These are phyloP conservation scores for Ananas comosus DNA, from an alignment of 176 grass and related monocot genomes.

Conservation along the genomic window DNA sequence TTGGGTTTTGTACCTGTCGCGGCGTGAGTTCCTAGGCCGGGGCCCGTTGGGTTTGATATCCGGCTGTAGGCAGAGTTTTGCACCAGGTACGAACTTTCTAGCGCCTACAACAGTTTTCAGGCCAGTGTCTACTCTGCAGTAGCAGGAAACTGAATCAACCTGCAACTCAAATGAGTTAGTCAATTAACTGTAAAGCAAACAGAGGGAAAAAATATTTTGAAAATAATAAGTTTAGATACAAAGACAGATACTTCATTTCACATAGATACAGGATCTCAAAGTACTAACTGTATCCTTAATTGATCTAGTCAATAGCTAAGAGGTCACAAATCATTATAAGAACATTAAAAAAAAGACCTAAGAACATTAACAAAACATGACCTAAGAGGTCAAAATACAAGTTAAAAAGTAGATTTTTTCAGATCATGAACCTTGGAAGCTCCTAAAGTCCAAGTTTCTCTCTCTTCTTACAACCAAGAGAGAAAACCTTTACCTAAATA, in stretches of 20 bases:
- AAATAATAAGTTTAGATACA: background rate
- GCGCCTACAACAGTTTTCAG: slow-evolving; percentile 81
- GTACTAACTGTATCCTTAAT: background rate
- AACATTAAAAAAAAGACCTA: no score
- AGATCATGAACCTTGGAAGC: no score
- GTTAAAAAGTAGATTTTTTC: no score
- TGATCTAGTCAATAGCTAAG: no score
- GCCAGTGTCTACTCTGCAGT: slow-evolving; percentile 73
- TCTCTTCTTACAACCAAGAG: no score
- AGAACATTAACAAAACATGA: no score
- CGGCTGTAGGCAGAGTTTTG: slow-evolving; percentile 74
- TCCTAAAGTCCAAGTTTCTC: no score
- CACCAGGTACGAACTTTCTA: slow-evolving; percentile 70
- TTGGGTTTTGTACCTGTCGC: slow-evolving; percentile 44
- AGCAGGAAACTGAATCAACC: slow-evolving; percentile 76
- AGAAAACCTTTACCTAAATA: no score
- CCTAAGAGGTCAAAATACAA: no score
- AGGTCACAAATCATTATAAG: no score
- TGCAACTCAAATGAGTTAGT: slow-evolving; percentile 23
- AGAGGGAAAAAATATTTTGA: background rate
- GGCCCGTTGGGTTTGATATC: slow-evolving; percentile 59
- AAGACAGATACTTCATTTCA: background rate
- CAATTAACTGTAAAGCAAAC: background rate
- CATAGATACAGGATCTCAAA: background rate
- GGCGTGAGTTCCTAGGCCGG: slow-evolving; percentile 48